phyloP scores from a whole-genome alignment of 2,329 filamentous ascomycete genomes.

The Fusarium oligoseptatum region DNA sequence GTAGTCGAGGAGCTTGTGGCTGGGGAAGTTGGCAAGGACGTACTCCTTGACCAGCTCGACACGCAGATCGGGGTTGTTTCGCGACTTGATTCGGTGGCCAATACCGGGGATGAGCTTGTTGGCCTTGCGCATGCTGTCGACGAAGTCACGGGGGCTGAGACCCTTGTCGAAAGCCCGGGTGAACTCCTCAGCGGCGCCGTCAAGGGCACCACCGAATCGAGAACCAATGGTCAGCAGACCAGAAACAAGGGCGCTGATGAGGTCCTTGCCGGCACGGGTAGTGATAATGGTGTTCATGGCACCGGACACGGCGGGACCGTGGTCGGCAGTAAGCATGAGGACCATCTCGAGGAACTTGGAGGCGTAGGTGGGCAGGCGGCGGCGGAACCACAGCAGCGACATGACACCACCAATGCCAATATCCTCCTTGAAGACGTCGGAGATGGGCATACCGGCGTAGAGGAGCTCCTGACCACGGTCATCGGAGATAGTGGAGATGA shows the following conservation, averaged over 20 bases:
- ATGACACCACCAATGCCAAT: constrained; percentile 99
- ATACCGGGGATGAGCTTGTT: constrained; percentile 99
- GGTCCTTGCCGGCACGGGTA: constrained; percentile 97
- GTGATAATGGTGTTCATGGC: constrained; percentile 99
- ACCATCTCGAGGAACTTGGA: constrained; percentile 99
- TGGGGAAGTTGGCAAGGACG: constrained; percentile 96
- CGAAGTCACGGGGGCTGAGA: constrained; percentile 97
- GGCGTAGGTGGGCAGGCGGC: constrained; percentile 93
- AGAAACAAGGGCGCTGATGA: constrained; percentile 94
- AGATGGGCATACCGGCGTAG: constrained; percentile 99
- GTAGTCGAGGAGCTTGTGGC: constrained; percentile 98
- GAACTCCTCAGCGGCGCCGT: constrained; percentile 98
- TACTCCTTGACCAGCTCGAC: constrained; percentile 99
- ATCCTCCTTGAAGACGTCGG: constrained; percentile 99
- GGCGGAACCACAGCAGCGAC: constrained; percentile 99
- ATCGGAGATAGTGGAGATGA: constrained; percentile 99
- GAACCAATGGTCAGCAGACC: constrained; percentile 99
- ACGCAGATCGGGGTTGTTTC: constrained; percentile 99
- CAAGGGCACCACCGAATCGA: constrained; percentile 97
- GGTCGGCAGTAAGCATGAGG: constrained; percentile 99
- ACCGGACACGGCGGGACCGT: constrained; percentile 98
- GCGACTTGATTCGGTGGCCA: constrained; percentile 98
- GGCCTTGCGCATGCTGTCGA: constrained; percentile 98
- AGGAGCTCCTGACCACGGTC: constrained; percentile 99
- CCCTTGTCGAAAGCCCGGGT: constrained; percentile 98